phyloP scores from a whole-genome alignment of 2,329 filamentous ascomycete genomes.

The Fusarium sp. region DNA sequence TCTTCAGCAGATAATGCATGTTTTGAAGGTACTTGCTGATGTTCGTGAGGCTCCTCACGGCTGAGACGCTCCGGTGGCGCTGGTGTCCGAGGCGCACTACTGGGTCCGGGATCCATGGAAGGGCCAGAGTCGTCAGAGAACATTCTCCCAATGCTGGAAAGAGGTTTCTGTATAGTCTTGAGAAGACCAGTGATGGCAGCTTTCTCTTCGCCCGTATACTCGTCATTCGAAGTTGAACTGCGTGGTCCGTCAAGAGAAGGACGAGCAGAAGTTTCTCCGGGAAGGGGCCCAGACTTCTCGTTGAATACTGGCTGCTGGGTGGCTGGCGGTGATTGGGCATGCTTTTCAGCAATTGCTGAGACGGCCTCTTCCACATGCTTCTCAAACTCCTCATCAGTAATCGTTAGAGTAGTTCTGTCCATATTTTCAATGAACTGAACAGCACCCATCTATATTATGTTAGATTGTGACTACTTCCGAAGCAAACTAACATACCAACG shows the following conservation, averaged over 20 bases:
- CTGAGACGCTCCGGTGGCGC: conserved; percentile 48
- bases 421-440: conserved; percentile 97
- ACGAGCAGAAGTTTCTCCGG: conserved; percentile 48
- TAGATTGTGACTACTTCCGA: not conserved
- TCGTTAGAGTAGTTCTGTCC: conserved; percentile 91
- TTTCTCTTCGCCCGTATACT: conserved; percentile 71
- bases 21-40: conserved; percentile 48
- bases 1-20: conserved; percentile 78
- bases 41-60: conserved; percentile 43
- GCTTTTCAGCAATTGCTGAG: conserved; percentile 92
- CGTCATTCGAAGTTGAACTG: conserved; percentile 64
- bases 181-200: conserved; percentile 86
- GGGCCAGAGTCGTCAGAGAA: conserved; percentile 76
- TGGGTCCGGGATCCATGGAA: conserved; percentile 44
- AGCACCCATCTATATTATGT: conserved; percentile 75
- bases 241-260: conserved; percentile 60
- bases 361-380: conserved; percentile 96
- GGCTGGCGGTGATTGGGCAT: conserved; percentile 61
- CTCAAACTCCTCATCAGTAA: conserved; percentile 95
- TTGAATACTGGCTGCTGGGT: conserved; percentile 53
- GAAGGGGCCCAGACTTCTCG: conserved; percentile 52
- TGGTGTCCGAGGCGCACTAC: conserved; percentile 50
- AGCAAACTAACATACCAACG: conserved; percentile 68
- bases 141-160: conserved; percentile 92
- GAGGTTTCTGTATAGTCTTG: conserved; percentile 87